Conservation (phyloP, 768 basidiomycete genomes). For the Pholiota conissans region DNA sequence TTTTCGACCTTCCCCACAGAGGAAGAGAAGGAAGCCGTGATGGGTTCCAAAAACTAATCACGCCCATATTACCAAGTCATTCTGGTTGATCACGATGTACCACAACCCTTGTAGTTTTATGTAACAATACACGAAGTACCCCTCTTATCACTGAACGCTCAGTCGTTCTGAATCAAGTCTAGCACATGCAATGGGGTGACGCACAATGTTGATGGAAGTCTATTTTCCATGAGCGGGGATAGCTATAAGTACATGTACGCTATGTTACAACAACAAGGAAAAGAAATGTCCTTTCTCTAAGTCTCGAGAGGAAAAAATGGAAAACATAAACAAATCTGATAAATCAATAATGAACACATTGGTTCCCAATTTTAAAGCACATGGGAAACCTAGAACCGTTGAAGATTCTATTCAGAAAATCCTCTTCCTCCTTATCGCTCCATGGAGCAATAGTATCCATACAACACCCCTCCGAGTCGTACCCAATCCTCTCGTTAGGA, state of each 20-base stretch:
- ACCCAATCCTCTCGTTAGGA: too few relatives aligned
- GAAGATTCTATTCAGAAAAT: background rate
- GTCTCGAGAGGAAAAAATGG: background rate
- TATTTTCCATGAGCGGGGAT: too few relatives aligned
- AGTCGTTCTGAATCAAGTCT: too few relatives aligned
- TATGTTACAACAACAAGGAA: background rate
- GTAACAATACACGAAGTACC: too few relatives aligned
- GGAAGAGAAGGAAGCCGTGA: conserved; percentile 41
- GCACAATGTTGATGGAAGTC: too few relatives aligned
- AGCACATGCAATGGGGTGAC: too few relatives aligned
- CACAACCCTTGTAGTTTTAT: too few relatives aligned
- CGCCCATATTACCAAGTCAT: background rate
- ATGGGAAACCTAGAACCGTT: background rate
- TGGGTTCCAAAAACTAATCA: conserved; percentile 7
- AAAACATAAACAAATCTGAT: background rate
- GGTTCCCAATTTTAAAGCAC: background rate
- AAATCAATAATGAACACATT: background rate
- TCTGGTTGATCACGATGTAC: too few relatives aligned
- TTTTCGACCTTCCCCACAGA: conserved; percentile 58
- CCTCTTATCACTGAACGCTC: too few relatives aligned
- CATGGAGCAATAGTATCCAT: background rate
- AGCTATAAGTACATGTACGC: background rate
- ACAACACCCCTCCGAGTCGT: background rate
- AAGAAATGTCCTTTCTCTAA: background rate
- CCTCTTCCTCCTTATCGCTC: background rate